phyloP scores from a whole-genome alignment of 225 moss, liverwort and hornwort genomes.

The Physcomitrium patens region DNA sequence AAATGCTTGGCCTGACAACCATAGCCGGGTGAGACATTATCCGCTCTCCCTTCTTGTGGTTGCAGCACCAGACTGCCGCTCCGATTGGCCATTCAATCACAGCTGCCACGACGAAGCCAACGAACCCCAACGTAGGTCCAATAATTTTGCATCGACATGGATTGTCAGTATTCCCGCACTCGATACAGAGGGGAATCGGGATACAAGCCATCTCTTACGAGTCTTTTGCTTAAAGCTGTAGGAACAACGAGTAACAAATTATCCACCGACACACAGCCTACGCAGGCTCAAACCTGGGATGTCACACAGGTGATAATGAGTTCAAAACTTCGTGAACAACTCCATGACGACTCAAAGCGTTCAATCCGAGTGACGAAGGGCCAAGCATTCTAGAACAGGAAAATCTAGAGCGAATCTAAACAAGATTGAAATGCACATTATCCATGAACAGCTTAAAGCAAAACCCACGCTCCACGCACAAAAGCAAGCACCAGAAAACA shows the following conservation, averaged over 20 bases:
- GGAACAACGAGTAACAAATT: too few relatives aligned
- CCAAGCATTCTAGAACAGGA: too few relatives aligned
- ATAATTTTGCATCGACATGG: conserved; percentile 86
- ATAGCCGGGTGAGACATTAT: conserved; percentile 69
- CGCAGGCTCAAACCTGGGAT: not conserved
- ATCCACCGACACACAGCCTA: too few relatives aligned
- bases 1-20: conserved; percentile 75
- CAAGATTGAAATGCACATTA: not conserved
- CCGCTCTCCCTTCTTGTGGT: conserved; percentile 63
- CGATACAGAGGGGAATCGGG: conserved; percentile 82
- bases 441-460: not conserved
- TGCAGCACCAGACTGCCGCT: conserved; percentile 81
- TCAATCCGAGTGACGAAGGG: too few relatives aligned
- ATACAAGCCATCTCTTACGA: conserved; percentile 62
- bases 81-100: conserved; percentile 82
- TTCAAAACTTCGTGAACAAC: not conserved
- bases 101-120: conserved; percentile 79
- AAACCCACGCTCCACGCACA: not conserved
- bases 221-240: not conserved
- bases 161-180: conserved; percentile 86
- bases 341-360: not conserved
- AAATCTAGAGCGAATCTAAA: not conserved
- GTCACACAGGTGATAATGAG: not conserved
- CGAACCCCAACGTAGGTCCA: conserved; percentile 81
- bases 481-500: not conserved